Evolutionary conservation across 306 rosid species (phyloP).

Genomic region (Dicorynia guianensis): DNA sequence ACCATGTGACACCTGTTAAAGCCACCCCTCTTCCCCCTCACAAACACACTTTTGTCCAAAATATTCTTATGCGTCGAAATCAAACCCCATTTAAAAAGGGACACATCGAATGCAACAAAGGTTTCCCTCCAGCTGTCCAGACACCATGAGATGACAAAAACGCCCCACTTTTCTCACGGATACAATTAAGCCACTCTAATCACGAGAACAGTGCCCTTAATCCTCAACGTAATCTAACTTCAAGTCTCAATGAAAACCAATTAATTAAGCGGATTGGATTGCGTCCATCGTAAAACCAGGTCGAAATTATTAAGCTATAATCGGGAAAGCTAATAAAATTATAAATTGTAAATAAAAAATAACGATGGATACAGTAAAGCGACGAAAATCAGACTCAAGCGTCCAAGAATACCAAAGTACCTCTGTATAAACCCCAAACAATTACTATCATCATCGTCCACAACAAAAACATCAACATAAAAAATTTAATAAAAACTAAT

Average conservation of each 20-base stretch:
- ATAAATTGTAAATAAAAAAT: not conserved
- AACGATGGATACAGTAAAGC: not conserved
- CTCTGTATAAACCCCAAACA: not conserved
- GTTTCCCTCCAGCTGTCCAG: not conserved
- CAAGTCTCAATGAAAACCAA: no score
- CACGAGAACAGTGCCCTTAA: no score
- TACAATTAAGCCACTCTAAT: no score
- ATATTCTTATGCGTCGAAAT: no score
- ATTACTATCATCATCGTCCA: constrained; percentile 16
- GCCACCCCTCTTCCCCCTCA: no score
- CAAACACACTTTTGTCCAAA: no score
- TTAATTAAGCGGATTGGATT: no score
- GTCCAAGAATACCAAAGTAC: not conserved
- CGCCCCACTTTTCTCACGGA: not conserved
- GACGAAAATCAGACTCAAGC: constrained; percentile 14
- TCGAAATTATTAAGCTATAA: not conserved
- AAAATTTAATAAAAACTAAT: not conserved
- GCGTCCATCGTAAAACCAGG: no score
- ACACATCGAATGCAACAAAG: no score
- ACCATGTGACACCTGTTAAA: no score
- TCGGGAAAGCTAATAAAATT: not conserved
- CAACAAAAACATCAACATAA: constrained; percentile 19
- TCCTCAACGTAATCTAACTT: no score
- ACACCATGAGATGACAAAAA: not conserved
- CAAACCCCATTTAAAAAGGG: no score